Evolutionary conservation across 1,284 basidiomycete species (phyloP), one percentile per base, ranked within the genome.

Genomic region (Testicularia cyperi): DNA sequence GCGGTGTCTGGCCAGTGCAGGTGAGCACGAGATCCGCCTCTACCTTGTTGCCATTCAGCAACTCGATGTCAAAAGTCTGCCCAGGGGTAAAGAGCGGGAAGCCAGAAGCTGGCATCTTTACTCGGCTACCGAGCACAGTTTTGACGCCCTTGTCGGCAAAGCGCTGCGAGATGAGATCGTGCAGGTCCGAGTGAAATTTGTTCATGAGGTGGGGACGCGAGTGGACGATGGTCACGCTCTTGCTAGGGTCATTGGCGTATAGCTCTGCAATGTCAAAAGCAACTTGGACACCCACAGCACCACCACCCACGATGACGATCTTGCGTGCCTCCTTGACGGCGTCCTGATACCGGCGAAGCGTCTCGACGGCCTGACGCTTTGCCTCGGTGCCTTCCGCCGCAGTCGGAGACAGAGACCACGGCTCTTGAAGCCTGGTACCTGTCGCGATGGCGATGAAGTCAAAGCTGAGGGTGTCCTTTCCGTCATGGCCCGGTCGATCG

Each of bases 261-360:
- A 71, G 40, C 18, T 58, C 64, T 1, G 64, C 55, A 23, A 74
- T 75, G 36, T 76, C 74, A 6, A 46, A 55, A 0, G 74, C 74
- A 5, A 69, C 55, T 30, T 75, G 63, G 1, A 74, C 74, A 24
- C 74, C 74, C 8, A 76, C 53, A 4, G 74, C 72, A 13, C 72
- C 74, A 10, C 72, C 73, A 7, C 74, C 74, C 3, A 76, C 65
- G 12, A 76, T 38, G 8, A 76, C 64, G 32, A 75, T 65, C 6
- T 69, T 38, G 4, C 56, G 13, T 12, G 68, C 68, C 6, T 45
- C 44, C 10, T 36, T 31, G 13, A 76, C 58, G 1, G 56, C 51
- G 9, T 61, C 44, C 34, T 76, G 71, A 7, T 54, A 49, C 3
- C 30, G 9, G 8, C 42, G 19, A 44, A 76, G 63, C 54, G 60